Conservation (phyloP, 805 yeast species). For the Candida vaughaniae region DNA sequence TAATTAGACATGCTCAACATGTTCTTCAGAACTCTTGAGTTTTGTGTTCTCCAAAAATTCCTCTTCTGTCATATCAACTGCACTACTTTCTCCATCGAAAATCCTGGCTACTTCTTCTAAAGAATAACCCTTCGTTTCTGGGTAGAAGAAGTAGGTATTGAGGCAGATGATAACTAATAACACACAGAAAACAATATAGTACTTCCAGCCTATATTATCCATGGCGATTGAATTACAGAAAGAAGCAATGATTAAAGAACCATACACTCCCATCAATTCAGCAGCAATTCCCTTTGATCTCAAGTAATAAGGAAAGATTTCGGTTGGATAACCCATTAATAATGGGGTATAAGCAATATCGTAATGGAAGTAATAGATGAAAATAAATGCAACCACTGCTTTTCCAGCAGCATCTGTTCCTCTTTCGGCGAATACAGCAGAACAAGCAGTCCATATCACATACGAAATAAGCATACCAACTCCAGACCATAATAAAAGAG, state of each 20-base stretch:
- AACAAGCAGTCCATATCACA: constrained; percentile 24
- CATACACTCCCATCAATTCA: constrained; percentile 21
- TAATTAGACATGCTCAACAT: constrained; percentile 5
- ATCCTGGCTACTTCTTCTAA: constrained; percentile 33
- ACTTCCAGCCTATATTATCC: constrained; percentile 19
- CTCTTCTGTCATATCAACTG: not conserved
- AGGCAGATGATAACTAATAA: constrained; percentile 29
- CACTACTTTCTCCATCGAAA: constrained; percentile 16
- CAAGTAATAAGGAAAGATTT: constrained; percentile 13
- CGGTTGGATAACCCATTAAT: constrained; percentile 15
- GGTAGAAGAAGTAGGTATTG: constrained; percentile 23
- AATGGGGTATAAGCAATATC: constrained; percentile 16
- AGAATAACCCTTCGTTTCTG: constrained; percentile 32
- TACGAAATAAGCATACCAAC: constrained; percentile 25
- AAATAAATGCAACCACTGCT: constrained; percentile 17
- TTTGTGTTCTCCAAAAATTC: not conserved
- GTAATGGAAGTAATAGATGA: constrained; percentile 16
- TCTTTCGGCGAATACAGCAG: constrained; percentile 19
- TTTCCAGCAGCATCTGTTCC: constrained; percentile 12
- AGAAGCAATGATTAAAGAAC: constrained; percentile 16
- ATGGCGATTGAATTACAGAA: constrained; percentile 20
- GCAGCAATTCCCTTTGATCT: constrained; percentile 17
- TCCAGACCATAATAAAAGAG: constrained; percentile 25
- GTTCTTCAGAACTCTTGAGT: constrained; percentile 1
- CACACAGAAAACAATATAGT: constrained; percentile 24